phyloP scores from a whole-genome alignment of 176 grass and related monocot genomes.

The Carex scoparia region DNA sequence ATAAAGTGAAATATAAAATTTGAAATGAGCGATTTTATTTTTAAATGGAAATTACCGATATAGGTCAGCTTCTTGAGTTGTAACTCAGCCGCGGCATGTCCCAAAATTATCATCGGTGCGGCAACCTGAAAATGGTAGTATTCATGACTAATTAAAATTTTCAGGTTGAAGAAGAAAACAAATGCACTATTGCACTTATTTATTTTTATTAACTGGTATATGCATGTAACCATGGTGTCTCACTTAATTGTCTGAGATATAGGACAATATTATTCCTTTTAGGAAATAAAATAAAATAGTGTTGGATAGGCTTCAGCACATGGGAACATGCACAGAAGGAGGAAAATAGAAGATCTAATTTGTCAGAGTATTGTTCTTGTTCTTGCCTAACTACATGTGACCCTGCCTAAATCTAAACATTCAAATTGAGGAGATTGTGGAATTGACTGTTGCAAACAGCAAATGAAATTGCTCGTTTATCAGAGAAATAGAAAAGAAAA shows the following conservation, averaged over 20 bases:
- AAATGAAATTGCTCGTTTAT: not conserved
- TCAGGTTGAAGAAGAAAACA: not conserved
- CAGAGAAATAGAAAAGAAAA: not conserved
- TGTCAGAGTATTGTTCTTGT: not conserved
- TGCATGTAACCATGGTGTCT: not conserved
- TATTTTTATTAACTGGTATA: not conserved
- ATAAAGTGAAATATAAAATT: constrained; percentile 6
- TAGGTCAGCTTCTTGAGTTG: constrained; percentile 86
- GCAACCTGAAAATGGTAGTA: constrained; percentile 49
- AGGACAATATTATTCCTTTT: not conserved
- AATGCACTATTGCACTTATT: not conserved
- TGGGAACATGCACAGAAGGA: not conserved
- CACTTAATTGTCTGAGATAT: not conserved
- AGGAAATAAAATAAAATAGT: not conserved
- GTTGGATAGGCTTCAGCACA: not conserved
- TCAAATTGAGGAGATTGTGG: not conserved
- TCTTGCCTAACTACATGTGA: not conserved
- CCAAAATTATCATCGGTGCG: constrained; percentile 62
- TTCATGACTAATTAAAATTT: not conserved
- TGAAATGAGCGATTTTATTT: not conserved
- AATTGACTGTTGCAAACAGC: not conserved
- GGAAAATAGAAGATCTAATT: not conserved
- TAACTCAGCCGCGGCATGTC: constrained; percentile 75
- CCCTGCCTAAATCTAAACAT: not conserved
- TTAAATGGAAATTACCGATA: constrained; percentile 53